These are phyloP conservation scores for Alternaria tenuissima DNA, from an alignment of 2,329 filamentous ascomycete species.

Conservation along the genomic window DNA sequence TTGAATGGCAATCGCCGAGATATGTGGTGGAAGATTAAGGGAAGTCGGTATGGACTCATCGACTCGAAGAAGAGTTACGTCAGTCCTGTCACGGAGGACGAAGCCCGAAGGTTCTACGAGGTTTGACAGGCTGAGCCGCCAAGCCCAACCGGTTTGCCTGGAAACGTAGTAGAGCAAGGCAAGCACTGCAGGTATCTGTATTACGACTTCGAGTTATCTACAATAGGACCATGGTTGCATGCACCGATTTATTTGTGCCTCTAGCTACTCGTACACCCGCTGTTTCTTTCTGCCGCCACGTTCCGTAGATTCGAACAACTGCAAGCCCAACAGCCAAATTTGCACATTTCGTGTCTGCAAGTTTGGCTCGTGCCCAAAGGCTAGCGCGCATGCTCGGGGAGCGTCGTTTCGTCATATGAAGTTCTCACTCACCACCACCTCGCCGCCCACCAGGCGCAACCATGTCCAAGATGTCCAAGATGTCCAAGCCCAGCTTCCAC, in stretches of 20 bases:
- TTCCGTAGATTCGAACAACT: not conserved
- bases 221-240: not conserved
- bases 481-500: not conserved
- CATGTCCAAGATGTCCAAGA: slow-evolving; percentile 1
- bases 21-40: slow-evolving; percentile 80
- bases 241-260: not conserved
- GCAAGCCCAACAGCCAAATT: not conserved
- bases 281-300: not conserved
- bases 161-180: not conserved
- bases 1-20: slow-evolving; percentile 80
- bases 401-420: not conserved
- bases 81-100: slow-evolving; percentile 72
- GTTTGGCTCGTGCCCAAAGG: not conserved
- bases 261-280: not conserved
- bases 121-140: slow-evolving; percentile 8
- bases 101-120: slow-evolving; percentile 63
- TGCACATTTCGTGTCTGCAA: not conserved
- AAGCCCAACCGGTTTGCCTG: not conserved
- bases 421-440: not conserved
- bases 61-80: slow-evolving; percentile 68
- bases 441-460: not conserved
- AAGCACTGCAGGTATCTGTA: not conserved
- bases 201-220: not conserved
- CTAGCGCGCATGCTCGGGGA: not conserved
- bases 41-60: slow-evolving; percentile 75